Evolutionary conservation across 2,329 filamentous ascomycete species (phyloP).

Genomic region (Gyromitra esculenta): DNA sequence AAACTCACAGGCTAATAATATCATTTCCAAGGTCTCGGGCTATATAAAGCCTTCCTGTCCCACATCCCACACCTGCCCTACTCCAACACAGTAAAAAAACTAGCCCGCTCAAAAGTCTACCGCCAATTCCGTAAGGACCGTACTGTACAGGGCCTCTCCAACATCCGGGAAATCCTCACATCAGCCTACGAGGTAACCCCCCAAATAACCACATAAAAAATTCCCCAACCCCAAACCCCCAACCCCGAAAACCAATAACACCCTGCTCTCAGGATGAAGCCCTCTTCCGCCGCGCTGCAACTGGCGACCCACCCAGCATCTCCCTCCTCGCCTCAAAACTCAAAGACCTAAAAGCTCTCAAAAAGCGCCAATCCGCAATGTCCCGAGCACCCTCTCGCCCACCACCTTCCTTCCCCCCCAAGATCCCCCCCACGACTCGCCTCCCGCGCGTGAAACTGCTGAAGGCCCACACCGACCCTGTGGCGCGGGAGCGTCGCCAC

Average conservation of each 20-base stretch:
- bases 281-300: slow-evolving; percentile 44
- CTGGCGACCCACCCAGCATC: slow-evolving; percentile 31
- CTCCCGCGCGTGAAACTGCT: slow-evolving; percentile 15
- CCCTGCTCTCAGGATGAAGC: slow-evolving; percentile 31
- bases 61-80: slow-evolving; percentile 49
- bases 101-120: slow-evolving; percentile 29
- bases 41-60: slow-evolving; percentile 54
- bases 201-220: not conserved
- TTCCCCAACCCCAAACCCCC: not conserved
- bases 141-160: slow-evolving; percentile 32
- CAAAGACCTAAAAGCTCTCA: slow-evolving; percentile 9
- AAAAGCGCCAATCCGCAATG: slow-evolving; percentile 11
- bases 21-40: slow-evolving; percentile 45
- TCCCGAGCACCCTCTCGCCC: slow-evolving; percentile 31
- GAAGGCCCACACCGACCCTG: slow-evolving; percentile 4
- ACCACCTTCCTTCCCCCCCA: slow-evolving; percentile 28
- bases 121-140: slow-evolving; percentile 45
- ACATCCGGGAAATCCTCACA: slow-evolving; percentile 35
- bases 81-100: slow-evolving; percentile 36
- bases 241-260: slow-evolving; percentile 7
- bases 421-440: slow-evolving; percentile 31
- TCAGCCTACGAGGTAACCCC: slow-evolving; percentile 42
- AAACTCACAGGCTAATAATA: slow-evolving; percentile 1
- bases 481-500: not conserved
- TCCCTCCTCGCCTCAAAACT: slow-evolving; percentile 22